phyloP scores from a whole-genome alignment of 2,329 filamentous ascomycete genomes.

The Colletotrichum graminicola region DNA sequence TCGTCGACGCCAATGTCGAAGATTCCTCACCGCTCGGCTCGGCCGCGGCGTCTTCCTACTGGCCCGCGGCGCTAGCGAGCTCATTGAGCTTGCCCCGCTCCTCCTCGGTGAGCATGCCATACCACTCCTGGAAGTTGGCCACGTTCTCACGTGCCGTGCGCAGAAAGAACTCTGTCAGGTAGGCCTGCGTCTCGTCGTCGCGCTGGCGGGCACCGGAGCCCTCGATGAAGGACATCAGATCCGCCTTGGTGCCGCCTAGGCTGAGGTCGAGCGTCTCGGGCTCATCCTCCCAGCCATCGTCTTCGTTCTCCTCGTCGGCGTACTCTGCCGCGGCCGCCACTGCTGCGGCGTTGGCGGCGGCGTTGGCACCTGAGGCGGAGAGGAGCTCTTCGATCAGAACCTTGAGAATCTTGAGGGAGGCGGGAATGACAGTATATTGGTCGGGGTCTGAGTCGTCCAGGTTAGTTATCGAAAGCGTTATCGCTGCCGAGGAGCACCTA shows the following conservation, averaged over 20 bases:
- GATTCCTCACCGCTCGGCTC: conserved; percentile 13
- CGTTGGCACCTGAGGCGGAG: conserved; percentile 77
- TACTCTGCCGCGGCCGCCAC: conserved; percentile 65
- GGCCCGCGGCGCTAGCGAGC: conserved; percentile 56
- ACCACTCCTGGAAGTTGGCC: conserved; percentile 69
- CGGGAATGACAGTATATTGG: conserved; percentile 87
- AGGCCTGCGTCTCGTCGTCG: conserved; percentile 92
- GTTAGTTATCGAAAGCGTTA: conserved; percentile 45
- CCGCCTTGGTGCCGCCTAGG: conserved; percentile 74
- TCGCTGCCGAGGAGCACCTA: conserved; percentile 54
- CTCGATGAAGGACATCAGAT: conserved; percentile 84
- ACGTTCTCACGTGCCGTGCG: conserved; percentile 67
- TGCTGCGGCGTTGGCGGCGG: conserved; percentile 71
- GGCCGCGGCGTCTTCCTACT: conserved; percentile 41
- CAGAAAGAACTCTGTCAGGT: conserved; percentile 85
- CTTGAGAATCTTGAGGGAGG: conserved; percentile 95
- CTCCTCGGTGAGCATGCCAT: conserved; percentile 65
- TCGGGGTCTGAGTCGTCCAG: conserved; percentile 75
- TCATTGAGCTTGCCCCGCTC: conserved; percentile 69
- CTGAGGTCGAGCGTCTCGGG: conserved; percentile 82
- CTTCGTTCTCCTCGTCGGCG: conserved; percentile 76
- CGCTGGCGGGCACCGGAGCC: conserved; percentile 72
- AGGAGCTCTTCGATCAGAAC: conserved; percentile 92
- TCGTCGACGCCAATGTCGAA: conserved; percentile 11
- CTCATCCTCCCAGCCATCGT: conserved; percentile 92